Base-by-base conservation (phyloP, 345 rosid species). In the Brassica cretica region DNA sequence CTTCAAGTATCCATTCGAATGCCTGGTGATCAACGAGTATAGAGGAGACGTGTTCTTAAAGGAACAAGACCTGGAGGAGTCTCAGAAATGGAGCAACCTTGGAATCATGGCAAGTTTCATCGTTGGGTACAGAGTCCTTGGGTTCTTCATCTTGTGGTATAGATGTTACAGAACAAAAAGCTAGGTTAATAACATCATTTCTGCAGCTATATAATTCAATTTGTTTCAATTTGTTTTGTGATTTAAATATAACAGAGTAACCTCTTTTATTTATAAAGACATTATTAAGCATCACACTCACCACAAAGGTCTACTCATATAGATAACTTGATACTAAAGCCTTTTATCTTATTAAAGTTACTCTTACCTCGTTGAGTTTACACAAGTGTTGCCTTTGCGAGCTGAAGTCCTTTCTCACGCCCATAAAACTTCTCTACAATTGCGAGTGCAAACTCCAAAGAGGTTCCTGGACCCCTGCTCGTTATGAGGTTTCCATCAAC, bases 381-480 rank as follows among this genome's bases (percentile, higher is more conserved):
- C 79, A 92, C 85, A 46, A 92, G 84, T 82, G 90, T 84, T 51
- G 80, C 71, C 76, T 90, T 92, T 4, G 96, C 91, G 3, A 92
- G 88, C 79, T 91, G 87, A 6, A 94, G 78, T 16, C 90, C 97
- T 76, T 89, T 91, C 55, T 80, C 78, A 7, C 91, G 89, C 29
- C 98, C 97, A 24, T 85, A 87, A 58, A 91, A 74, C 84, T 94
- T 92, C 85, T 92, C 97, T 41, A 91, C 91, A 3, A 89, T 92
- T 6, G 87, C 94, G 55, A 94, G 82, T 10, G 89, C 92, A 74
- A 94, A 94, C 85, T 92, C 97, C 86, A 89, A 72, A 12, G 98
- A 66, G n/a, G 98, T 89, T 78, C 98, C 98, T 1, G 98, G 98
- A 4, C 95, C 96, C 75, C 91, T 85, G 85, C 98, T 94, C 35